phyloP scores from a whole-genome alignment of 179 eudicot genomes.

The Actinidia arguta region DNA sequence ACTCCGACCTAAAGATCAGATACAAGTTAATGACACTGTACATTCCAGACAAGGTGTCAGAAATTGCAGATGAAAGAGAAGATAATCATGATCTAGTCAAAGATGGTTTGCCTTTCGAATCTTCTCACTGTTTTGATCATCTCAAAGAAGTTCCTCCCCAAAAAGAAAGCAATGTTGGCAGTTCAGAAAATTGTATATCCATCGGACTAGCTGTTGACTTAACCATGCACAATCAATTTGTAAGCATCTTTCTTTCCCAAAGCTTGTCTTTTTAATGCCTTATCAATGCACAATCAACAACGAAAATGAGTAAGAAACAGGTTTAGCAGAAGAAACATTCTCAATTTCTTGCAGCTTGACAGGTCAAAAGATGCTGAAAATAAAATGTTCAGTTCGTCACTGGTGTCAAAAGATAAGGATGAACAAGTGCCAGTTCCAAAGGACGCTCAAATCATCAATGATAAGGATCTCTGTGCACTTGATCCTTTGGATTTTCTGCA shows the following conservation, averaged over 20 bases:
- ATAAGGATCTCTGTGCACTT: constrained; percentile 61
- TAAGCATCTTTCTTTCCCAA: constrained; percentile 51
- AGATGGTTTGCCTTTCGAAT: constrained; percentile 29
- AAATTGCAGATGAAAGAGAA: constrained; percentile 26
- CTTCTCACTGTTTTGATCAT: constrained; percentile 35
- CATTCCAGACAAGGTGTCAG: constrained; percentile 28
- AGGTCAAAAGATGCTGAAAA: constrained; percentile 37
- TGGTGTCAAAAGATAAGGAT: constrained; percentile 35
- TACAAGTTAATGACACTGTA: constrained; percentile 21
- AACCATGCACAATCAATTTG: constrained; percentile 45
- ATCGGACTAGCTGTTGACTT: constrained; percentile 31
- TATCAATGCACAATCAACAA: no score
- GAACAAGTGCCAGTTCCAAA: constrained; percentile 34
- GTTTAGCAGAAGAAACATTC: constrained; percentile 29
- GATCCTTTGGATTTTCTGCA: constrained; percentile 64
- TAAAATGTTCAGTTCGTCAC: constrained; percentile 33
- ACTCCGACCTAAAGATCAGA: constrained; percentile 30
- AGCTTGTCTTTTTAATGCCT: no score
- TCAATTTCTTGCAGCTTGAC: constrained; percentile 65
- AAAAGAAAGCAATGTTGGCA: constrained; percentile 36
- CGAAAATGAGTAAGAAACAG: constrained; percentile 6
- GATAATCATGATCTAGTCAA: constrained; percentile 24
- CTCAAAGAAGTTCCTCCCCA: constrained; percentile 29
- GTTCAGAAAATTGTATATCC: constrained; percentile 25
- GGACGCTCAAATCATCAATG: constrained; percentile 36